These are phyloP conservation scores for Penicillium sp. DNA, from an alignment of 2,329 filamentous ascomycete species.

Conservation along the genomic window DNA sequence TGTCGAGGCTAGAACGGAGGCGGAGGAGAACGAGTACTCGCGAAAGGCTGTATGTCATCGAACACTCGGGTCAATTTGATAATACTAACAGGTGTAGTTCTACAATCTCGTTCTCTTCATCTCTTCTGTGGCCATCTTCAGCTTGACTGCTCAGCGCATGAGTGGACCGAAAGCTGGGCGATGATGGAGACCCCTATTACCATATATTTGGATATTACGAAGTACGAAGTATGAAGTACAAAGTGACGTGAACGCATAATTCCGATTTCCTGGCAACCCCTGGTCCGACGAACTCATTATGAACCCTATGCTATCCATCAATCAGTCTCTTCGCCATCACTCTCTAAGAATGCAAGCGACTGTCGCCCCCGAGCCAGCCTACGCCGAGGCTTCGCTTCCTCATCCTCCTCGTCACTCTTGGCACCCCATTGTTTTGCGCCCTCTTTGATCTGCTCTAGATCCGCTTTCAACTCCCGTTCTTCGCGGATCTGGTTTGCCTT, in stretches of 20 bases:
- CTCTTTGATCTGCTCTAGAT: constrained; percentile 80
- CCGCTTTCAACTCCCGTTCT: constrained; percentile 74
- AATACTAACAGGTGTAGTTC: constrained; percentile 57
- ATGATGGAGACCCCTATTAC: constrained; percentile 20
- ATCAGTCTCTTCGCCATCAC: constrained; percentile 63
- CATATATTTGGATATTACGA: constrained; percentile 6
- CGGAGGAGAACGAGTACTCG: constrained; percentile 92
- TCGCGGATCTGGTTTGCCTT: constrained; percentile 87
- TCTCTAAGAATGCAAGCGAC: constrained; percentile 60
- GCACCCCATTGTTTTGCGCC: constrained; percentile 76
- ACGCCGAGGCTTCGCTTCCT: constrained; percentile 38
- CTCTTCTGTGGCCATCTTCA: constrained; percentile 92
- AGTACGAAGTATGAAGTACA: constrained; percentile 1
- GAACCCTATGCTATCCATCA: constrained; percentile 24
- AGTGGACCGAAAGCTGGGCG: constrained; percentile 42
- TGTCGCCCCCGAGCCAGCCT: constrained; percentile 42
- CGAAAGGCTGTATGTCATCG: constrained; percentile 71
- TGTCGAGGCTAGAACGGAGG: constrained; percentile 87
- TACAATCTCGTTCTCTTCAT: constrained; percentile 97
- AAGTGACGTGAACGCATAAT: constrained; percentile 4
- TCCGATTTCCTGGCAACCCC: background rate
- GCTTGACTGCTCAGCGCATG: constrained; percentile 86
- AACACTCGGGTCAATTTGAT: background rate
- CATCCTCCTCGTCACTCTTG: constrained; percentile 39
- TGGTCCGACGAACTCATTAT: background rate